Base-by-base conservation (phyloP, 441 rosid species). In the Pelargonium citronellum region DNA sequence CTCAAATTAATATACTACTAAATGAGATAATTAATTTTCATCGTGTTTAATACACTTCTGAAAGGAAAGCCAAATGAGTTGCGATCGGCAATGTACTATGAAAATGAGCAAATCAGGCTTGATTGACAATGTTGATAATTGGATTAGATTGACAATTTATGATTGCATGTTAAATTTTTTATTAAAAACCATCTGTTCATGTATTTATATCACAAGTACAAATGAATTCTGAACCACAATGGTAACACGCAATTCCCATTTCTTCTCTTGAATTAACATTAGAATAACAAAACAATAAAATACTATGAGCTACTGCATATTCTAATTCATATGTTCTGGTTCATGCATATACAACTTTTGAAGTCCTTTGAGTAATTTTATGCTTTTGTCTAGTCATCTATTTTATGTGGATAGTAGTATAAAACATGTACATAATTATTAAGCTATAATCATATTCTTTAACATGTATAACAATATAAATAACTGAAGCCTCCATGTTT, bases 401-500 rank as follows among this genome's bases (percentile, higher is more conserved):
- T 57, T 17, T 17, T 57, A 16, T 57, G 22, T 22, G 19, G 19
- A 57, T 16, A 4, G 13, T 49, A 53, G 20, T n/a, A 16, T 13
- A 53, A 16, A 53, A 5, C 15, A 53, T 53, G 16, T 7, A 53
- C 20, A 53, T 53, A n/a, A n/a, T 17, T 12, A n/a, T 51, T 51
- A 4, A n/a, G 7, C 58, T n/a, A n/a, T 51, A 51, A n/a, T 51
- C 58, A n/a, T 51, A 22, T 22, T 1, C 1, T 22, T 22, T 22
- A 22, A 22, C 27, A 17, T 17, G 24, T 57, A 34, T 34, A 34
- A 34, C 39, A 34, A 5, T 5, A 34, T 34, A 57, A 7, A 27
- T 57, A 57, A 17, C 19, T 22, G 17, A 7, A 57, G 17, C 5
- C 9, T 6, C 24, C 62, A 17, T 17, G 7, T 69, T 77, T 75